Conservation (phyloP, 257 asterid genomes). For the Solanum ossicruentum region DNA sequence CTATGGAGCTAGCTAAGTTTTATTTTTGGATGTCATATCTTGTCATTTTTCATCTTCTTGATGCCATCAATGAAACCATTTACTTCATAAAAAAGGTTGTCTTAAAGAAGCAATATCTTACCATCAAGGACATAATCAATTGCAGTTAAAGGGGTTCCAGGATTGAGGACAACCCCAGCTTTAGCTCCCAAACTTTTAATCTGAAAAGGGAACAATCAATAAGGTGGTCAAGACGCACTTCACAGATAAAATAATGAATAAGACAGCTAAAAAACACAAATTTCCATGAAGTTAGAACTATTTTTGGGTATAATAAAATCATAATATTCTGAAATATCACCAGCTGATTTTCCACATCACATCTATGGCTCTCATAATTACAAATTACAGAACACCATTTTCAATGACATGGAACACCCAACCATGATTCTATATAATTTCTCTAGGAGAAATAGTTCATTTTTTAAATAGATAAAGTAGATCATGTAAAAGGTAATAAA, state of each 20-base stretch:
- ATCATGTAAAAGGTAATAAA: neutral
- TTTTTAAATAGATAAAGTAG: neutral
- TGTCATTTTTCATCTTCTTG: neutral
- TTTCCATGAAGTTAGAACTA: neutral
- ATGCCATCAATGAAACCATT: neutral
- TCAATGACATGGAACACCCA: neutral
- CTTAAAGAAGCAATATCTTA: constrained; percentile 22
- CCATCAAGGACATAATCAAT: constrained; percentile 95
- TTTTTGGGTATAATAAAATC: neutral
- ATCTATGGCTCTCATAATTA: neutral
- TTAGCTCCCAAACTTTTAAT: constrained; percentile 86
- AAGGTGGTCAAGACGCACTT: constrained; percentile 4
- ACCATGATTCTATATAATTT: neutral
- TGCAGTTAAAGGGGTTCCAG: constrained; percentile 73
- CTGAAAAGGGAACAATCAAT: constrained; percentile 22
- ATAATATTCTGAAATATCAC: neutral
- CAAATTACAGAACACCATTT: neutral
- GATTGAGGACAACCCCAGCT: constrained; percentile 99
- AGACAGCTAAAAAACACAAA: neutral
- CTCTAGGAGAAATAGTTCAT: neutral
- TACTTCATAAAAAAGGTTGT: neutral
- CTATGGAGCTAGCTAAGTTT: neutral
- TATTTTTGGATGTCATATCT: neutral
- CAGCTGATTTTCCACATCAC: neutral
- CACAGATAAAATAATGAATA: neutral